Evolutionary conservation across 2,329 filamentous ascomycete genomes (phyloP), one percentile per base, ranked within the genome.

Genomic region (Fusarium luffae): DNA sequence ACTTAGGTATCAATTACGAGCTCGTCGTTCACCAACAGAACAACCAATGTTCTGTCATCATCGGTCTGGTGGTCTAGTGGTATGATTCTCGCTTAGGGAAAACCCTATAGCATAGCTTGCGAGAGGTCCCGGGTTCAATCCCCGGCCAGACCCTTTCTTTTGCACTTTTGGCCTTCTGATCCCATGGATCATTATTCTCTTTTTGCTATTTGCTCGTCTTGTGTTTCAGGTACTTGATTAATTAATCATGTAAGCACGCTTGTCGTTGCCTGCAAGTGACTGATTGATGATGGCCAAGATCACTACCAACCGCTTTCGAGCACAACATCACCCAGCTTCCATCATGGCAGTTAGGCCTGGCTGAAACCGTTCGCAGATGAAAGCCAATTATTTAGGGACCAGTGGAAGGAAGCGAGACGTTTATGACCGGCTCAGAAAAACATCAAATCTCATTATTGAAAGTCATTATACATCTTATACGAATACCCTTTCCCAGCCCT

Each of bases 21-120:
- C n/a, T 9, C 13, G 28, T 9, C 23, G 21, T 44, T 48, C 59
- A 68, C 44, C 23, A 54, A 43, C 41, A 52, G 54, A 49, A 13
- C 50, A 32, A 19, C 23, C 23, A 48, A 21, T 40, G 58, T 19
- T 44, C 19, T 51, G 41, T 47, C 4, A 8, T 58, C 49, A 21
- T 16, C 41, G 82, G 81, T 82, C 81, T 82, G 81, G 79, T 88
- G 85, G 86, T 88, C 86, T 88, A 88, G 87, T 85, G 87, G 87
- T 89, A 89, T 89, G 86, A 89, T 90, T 89, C 87, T 88, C 86
- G 87, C 88, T 89, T 89, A 89, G 88, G 87, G 87, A 78, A 74
- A 68, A 80, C 78, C 79, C 79, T 77, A 70, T 51, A 77, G 78
- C 77, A 69, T 43, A 57, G 71, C 68, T 75, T 82, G 80, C 80